Base-by-base conservation (phyloP, 306 rosid species). In the Luffa aegyptiaca region DNA sequence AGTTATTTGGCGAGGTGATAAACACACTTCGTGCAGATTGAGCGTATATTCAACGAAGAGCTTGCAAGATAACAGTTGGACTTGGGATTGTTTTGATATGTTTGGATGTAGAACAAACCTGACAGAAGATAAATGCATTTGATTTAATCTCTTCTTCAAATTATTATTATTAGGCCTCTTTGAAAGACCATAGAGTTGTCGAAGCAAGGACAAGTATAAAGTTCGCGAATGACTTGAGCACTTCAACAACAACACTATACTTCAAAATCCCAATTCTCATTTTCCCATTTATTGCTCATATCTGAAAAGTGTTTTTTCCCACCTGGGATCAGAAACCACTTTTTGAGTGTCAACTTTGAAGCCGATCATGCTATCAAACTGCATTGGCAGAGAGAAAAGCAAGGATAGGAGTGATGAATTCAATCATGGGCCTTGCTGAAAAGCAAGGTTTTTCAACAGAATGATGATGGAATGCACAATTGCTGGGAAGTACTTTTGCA, bases 391-490 rank as follows among this genome's bases (percentile, higher is more conserved):
- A 18, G 31, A 26, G 31, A 66, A 9, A 17, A 66, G 8, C 49
- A 65, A 37, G 72, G 31, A 36, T 37, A 26, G 72, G 48, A 65
- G 31, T 8, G 48, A 8, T 65, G 72, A 65, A 65, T 65, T 65
- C 48, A 65, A 65, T 13, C 6, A 36, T 12, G 73, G 31, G 12
- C 5, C 49, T 66, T 37, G 73, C 31, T 66, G 14, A 66, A 66
- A 66, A 39, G 73, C 51, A 17, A n/a, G 73, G 73, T 17, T 66
- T 66, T 66, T 39, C 73, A 66, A 66, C 73, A 66, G 16, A 39
- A 66, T 66, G 73, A 66, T 66, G 73, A 66, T 66, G 73, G 17
- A 66, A 66, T 6, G 14, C 73, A 66, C 73, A 66, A 66, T 18
- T 66, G 73, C 4, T 66, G 14, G 73, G 31, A 66, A 66, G 51